Base-by-base conservation (phyloP, 192 early-diverging fungal genomes). In the Spinellus fusiger region DNA sequence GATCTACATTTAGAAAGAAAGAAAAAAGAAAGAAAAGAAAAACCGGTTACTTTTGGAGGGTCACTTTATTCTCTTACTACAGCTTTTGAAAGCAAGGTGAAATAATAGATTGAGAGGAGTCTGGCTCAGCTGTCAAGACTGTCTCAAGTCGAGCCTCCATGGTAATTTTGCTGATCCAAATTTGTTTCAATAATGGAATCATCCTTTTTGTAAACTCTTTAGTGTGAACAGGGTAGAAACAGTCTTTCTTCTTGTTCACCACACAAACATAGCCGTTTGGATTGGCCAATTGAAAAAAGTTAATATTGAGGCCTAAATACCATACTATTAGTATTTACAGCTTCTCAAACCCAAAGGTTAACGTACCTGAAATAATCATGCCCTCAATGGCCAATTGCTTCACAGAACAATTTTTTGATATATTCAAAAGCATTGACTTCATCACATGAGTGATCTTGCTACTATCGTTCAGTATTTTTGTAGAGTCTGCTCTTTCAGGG, bases 271-370 rank as follows among this genome's bases (percentile, higher is more conserved):
- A 49, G 7, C 47, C 47, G 7, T 18, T 49, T 5, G 47, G 47
- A 18, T 49, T 49, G n/a, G 10, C 22, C 18, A 49, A 18, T 49
- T 49, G 10, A 49, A 49, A 18, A n/a, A 49, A 49, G 18, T 7
- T 49, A 20, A 18, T 18, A n/a, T 49, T 49, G 18, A 18, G 47
- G 7, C 47, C 47, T 49, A 18, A n/a, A 22, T 28, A 37, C 7
- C 28, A 53, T 32, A 31, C 32, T 29, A 53, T 28, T 53, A 53
- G 51, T 53, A 53, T 53, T 53, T 2, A 53, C 51, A 53, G 2
- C 16, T 53, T 53, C 32, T 53, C 25, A 28, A 53, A 53, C 6
- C 51, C 16, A 53, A 53, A 31, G 16, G 28, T 53, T 2, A 53
- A 53, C 51, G 4, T 53, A 53, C 29, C 51, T 53, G 51, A 28